A percentile compares a stretch with the other conserved stretches of the same genome.
Evolutionary conservation across 768 basidiomycete species (phyloP).

Genomic region (Hygrocybe punicea): DNA sequence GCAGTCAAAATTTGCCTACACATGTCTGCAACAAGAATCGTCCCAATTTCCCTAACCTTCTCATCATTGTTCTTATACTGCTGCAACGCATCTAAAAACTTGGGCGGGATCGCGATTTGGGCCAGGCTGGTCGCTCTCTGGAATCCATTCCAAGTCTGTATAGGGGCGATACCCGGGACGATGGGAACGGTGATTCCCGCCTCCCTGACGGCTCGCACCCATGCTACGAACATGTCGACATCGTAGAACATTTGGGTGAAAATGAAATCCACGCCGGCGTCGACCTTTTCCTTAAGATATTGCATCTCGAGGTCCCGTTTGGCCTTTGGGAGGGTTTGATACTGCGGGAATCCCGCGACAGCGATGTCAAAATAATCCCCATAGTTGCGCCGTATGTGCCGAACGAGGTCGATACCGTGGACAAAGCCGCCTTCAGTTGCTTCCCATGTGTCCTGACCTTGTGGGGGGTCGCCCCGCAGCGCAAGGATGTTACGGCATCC

Average conservation of each 20-base stretch:
- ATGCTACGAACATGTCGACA: slow-evolving; percentile 82
- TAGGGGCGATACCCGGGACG: slow-evolving; percentile 91
- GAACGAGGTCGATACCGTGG: slow-evolving; percentile 89
- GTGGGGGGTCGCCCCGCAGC: slow-evolving; percentile 87
- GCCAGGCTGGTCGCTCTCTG: slow-evolving; percentile 75
- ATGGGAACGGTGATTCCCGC: slow-evolving; percentile 88
- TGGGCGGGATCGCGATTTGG: slow-evolving; percentile 73
- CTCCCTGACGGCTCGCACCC: slow-evolving; percentile 80
- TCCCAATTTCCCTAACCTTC: slow-evolving; percentile 87
- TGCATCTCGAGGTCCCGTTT: slow-evolving; percentile 75
- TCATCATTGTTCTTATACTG: slow-evolving; percentile 91
- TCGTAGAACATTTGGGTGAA: slow-evolving; percentile 99
- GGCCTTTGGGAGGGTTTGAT: slow-evolving; percentile 66
- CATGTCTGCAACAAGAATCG: slow-evolving; percentile 92
- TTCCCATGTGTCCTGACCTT: slow-evolving; percentile 87
- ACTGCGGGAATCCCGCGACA: slow-evolving; percentile 89
- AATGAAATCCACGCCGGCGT: slow-evolving; percentile 87
- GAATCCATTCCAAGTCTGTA: slow-evolving; percentile 97
- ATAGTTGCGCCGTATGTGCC: slow-evolving; percentile 76
- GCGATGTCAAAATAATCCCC: slow-evolving; percentile 95
- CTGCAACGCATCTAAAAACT: slow-evolving; percentile 71
- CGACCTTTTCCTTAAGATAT: slow-evolving; percentile 87
- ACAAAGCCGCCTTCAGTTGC: slow-evolving; percentile 87
- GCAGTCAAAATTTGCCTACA: slow-evolving; percentile 81
- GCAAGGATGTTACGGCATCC: slow-evolving; percentile 94